Conservation (phyloP, 768 basidiomycete species). For the Suillus brevipes region DNA sequence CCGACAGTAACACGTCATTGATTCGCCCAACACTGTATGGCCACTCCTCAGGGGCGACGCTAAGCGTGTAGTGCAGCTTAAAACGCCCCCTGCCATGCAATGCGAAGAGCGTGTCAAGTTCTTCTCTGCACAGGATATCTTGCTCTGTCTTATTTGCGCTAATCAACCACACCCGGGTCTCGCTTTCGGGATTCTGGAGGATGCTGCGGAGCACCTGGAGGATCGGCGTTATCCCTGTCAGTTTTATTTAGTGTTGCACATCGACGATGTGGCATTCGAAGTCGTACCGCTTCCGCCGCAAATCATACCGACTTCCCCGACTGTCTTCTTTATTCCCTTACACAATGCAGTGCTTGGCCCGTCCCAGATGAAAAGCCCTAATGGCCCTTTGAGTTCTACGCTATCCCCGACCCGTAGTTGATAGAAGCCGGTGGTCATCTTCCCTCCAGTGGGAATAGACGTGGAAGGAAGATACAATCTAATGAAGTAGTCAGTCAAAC, state of each 20-base stretch:
- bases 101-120: conserved; percentile 43
- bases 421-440: conserved; percentile 50
- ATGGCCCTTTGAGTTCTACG: conserved; percentile 59
- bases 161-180: conserved; percentile 47
- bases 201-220: conserved; percentile 54
- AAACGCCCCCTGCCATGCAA: conserved; percentile 33
- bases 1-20: conserved; percentile 35
- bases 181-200: conserved; percentile 40
- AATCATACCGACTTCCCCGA: conserved; percentile 50
- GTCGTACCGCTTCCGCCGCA: conserved; percentile 55
- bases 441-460: conserved; percentile 45
- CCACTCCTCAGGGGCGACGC: conserved; percentile 37
- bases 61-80: conserved; percentile 46
- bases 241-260: not conserved
- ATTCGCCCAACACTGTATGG: conserved; percentile 42
- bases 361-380: conserved; percentile 58
- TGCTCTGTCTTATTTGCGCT: conserved; percentile 46
- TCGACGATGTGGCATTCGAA: not conserved
- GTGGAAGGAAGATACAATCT: conserved; percentile 46
- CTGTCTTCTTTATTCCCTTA: conserved; percentile 34
- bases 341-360: conserved; percentile 40
- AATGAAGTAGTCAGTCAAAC: conserved; percentile 7
- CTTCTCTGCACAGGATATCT: conserved; percentile 53
- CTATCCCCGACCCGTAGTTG: conserved; percentile 49
- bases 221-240: conserved; percentile 54